Base-by-base conservation (phyloP, 2,329 filamentous ascomycete genomes). In the Fusarium bulbicola region DNA sequence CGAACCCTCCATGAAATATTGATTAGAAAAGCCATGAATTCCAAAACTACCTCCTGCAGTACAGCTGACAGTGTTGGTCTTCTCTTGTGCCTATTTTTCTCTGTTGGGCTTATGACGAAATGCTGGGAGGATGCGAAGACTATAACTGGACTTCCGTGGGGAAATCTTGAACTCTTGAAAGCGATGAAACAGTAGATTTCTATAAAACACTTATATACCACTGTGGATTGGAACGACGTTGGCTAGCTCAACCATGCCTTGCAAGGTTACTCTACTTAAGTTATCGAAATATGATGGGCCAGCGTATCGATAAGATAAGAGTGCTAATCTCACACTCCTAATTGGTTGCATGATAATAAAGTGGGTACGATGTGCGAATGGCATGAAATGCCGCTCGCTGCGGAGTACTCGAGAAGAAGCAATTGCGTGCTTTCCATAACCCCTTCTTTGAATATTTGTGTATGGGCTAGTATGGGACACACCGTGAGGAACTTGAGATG, bases 61-160 rank as follows among this genome's bases (percentile, higher is more conserved):
- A 18, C 42, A 43, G 8, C n/a, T 5, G 11, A 10, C 11, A 7
- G 24, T 24, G n/a, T 46, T 28, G 7, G 3, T 21, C 6, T 46
- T 28, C 9, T 47, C 7, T 20, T 11, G 8, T 30, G 20, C 5
- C 15, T n/a, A 2, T 6, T 13, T 49, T 30, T 4, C 16, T 49
- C 20, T n/a, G 15, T 8, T 21, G 6, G 3, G 10, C 14, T 30
- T 21, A 28, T 16, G 4, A 30, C 21, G 3, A 9, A 12, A 46
- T 28, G 24, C 24, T 24, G 24, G 24, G 24, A 24, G 24, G 24
- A 24, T 24, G 24, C 24, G 24, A 24, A 24, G 24, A 24, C 24
- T 6, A 18, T n/a, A 20, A 16, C 4, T 16, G 3, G 10, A 16
- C 6, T 7, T 28, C 6, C 14, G 3, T 3, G 9, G 15, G 7